phyloP scores from a whole-genome alignment of 2,329 filamentous ascomycete genomes.

The Simplicillium sp. region DNA sequence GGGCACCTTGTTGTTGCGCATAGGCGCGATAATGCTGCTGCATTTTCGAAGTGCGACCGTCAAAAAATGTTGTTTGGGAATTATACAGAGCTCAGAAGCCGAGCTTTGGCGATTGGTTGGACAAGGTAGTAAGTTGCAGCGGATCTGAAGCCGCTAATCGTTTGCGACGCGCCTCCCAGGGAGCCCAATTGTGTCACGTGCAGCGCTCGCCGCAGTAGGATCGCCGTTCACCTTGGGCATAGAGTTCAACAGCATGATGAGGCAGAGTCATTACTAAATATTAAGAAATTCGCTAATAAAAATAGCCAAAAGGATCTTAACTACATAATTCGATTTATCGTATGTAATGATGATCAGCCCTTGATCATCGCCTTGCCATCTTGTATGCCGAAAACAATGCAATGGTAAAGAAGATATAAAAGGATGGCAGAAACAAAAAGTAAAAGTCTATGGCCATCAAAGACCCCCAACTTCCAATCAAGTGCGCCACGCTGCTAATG shows the following conservation, averaged over 20 bases:
- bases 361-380: conserved; percentile 1
- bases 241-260: too few species aligned
- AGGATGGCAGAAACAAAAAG: background rate
- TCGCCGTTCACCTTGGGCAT: too few species aligned
- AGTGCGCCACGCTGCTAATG: conserved; percentile 5
- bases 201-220: too few species aligned
- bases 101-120: too few species aligned
- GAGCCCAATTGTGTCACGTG: background rate
- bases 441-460: background rate
- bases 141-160: background rate
- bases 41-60: conserved; percentile 26
- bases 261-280: too few species aligned
- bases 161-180: conserved; percentile 2
- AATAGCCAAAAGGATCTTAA: background rate
- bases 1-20: conserved; percentile 36
- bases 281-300: conserved; percentile 2
- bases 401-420: conserved; percentile 6
- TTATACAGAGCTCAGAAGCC: too few species aligned
- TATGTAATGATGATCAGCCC: conserved; percentile 12
- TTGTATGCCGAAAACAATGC: too few species aligned
- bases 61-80: conserved; percentile 4
- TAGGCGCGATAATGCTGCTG: conserved; percentile 44
- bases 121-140: too few species aligned
- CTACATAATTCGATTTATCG: background rate
- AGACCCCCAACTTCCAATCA: background rate